Conservation (phyloP, 371 early-diverging fungal species). For the Apophysomyces variabilis region DNA sequence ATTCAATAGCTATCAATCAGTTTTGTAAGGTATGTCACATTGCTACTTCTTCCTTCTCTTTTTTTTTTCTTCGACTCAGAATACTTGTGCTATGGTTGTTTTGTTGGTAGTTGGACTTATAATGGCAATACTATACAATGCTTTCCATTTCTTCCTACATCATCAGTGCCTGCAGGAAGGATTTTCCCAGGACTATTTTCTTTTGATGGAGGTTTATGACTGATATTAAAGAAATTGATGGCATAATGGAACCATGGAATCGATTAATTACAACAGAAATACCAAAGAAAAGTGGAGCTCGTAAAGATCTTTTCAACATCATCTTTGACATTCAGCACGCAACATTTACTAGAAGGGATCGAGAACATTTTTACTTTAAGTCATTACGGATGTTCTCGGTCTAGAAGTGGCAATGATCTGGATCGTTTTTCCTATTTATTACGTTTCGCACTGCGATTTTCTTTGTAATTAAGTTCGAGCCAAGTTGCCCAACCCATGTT, state of each 20-base stretch:
- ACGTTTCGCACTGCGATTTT: too few relatives aligned
- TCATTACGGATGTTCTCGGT: too few relatives aligned
- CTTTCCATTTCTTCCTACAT: not conserved
- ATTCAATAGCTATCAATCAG: too few relatives aligned
- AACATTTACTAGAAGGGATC: too few relatives aligned
- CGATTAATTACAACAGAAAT: not conserved
- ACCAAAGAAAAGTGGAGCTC: not conserved
- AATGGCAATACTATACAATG: not conserved
- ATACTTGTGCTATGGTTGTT: not conserved
- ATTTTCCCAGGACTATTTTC: not conserved
- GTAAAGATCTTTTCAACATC: not conserved
- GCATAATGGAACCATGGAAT: not conserved
- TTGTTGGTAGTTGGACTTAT: not conserved
- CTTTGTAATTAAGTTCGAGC: constrained; percentile 11
- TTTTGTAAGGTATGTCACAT: too few relatives aligned
- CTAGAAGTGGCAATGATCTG: too few relatives aligned
- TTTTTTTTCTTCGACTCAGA: not conserved
- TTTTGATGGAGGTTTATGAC: not conserved
- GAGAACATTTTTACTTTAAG: too few relatives aligned
- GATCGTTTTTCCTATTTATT: too few relatives aligned
- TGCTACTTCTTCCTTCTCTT: too few relatives aligned
- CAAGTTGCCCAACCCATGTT: constrained; percentile 79
- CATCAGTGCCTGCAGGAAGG: not conserved
- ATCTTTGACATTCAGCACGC: too few relatives aligned
- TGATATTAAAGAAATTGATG: too few relatives aligned